phyloP scores from a whole-genome alignment of 1,139 yeast genomes.

The Lodderomyces pseudojiufengensis region DNA sequence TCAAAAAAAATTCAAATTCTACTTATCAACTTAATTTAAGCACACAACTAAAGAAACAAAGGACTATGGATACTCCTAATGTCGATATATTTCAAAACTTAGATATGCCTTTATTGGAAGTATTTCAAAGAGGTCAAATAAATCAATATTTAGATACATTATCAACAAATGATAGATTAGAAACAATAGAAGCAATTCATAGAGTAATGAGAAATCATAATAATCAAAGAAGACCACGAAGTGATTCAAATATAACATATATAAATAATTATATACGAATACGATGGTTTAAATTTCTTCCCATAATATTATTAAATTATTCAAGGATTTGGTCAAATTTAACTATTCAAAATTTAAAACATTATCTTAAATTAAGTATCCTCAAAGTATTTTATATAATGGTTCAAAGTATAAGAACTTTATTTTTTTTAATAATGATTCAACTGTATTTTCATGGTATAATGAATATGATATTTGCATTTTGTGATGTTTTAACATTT shows the following conservation, averaged over 20 bases:
- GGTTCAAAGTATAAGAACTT: slow-evolving; percentile 16
- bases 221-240: too few relatives aligned
- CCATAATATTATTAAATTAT: slow-evolving; percentile 28
- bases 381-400: slow-evolving; percentile 8
- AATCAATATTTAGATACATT: slow-evolving; percentile 15
- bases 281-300: slow-evolving; percentile 14
- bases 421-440: slow-evolving; percentile 20
- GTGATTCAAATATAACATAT: too few relatives aligned
- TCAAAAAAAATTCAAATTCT: too few relatives aligned
- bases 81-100: slow-evolving; percentile 22
- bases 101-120: slow-evolving; percentile 21
- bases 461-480: slow-evolving; percentile 18
- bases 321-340: slow-evolving; percentile 23
- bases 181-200: slow-evolving; percentile 1
- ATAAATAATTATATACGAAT: neutral
- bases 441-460: slow-evolving; percentile 18
- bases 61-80: slow-evolving; percentile 11
- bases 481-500: slow-evolving; percentile 31
- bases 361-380: slow-evolving; percentile 2
- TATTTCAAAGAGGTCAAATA: slow-evolving; percentile 20
- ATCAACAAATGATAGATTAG: slow-evolving; percentile 15
- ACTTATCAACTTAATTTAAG: neutral
- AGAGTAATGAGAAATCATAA: neutral
- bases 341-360: slow-evolving; percentile 9
- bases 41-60: neutral